Percentiles rank a stretch among this genome's conserved stretches.
These are phyloP conservation scores for Monosporozyma siamensis DNA, from an alignment of 805 yeast genomes.

Conservation along the genomic window DNA sequence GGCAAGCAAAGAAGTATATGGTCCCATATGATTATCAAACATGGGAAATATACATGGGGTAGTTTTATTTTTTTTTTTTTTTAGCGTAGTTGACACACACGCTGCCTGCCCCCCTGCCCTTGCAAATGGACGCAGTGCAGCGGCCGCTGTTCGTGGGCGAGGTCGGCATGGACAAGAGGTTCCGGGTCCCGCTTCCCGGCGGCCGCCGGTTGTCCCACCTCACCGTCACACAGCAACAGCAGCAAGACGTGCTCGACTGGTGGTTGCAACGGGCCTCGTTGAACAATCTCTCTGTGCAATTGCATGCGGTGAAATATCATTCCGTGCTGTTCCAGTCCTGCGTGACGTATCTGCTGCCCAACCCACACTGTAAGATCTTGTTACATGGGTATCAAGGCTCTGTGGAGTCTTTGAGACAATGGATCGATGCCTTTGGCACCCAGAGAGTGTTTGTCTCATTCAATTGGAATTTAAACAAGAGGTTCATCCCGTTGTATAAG, in stretches of 20 bases:
- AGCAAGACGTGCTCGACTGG: constrained; percentile 39
- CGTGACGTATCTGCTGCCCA: background rate
- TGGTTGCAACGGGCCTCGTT: constrained; percentile 49
- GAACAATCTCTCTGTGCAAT: constrained; percentile 45
- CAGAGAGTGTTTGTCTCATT: constrained; percentile 26
- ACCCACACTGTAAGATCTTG: constrained; percentile 31
- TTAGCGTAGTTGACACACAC: background rate
- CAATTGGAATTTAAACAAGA: constrained; percentile 14
- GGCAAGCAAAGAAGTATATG: too few relatives aligned
- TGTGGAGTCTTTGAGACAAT: constrained; percentile 46
- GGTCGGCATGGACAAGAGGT: constrained; percentile 77
- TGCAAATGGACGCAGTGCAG: background rate
- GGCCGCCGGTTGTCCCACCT: constrained; percentile 18
- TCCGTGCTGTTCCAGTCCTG: constrained; percentile 13
- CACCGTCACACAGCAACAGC: constrained; percentile 47
- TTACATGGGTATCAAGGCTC: constrained; percentile 88
- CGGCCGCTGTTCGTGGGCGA: constrained; percentile 60
- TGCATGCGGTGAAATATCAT: constrained; percentile 79
- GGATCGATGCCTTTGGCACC: constrained; percentile 17
- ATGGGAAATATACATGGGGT: too few relatives aligned
- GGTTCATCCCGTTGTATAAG: constrained; percentile 11
- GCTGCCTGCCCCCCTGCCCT: background rate
- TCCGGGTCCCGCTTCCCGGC: constrained; percentile 53
- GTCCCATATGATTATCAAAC: too few relatives aligned
- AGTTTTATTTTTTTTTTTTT: too few relatives aligned